phyloP scores from a whole-genome alignment of 2,329 filamentous ascomycete genomes.

The Domatiomyces globalis region DNA sequence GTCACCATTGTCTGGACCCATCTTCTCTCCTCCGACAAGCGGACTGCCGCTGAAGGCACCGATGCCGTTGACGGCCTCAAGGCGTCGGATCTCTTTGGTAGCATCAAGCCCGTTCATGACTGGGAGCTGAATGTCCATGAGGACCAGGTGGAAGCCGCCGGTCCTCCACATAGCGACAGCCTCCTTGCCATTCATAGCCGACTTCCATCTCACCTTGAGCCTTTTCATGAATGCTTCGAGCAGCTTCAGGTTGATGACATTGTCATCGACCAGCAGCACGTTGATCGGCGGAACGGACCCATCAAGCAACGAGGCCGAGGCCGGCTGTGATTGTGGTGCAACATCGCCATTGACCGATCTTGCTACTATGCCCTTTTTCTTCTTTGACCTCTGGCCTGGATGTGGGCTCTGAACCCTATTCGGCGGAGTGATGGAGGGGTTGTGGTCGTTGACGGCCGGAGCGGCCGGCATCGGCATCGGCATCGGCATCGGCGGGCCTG shows the following conservation, averaged over 20 bases:
- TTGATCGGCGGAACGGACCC: slow-evolving; percentile 87
- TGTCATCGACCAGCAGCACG: slow-evolving; percentile 94
- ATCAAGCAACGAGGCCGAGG: slow-evolving; percentile 54
- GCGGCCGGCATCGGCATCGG: slow-evolving; percentile 44
- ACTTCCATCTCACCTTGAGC: slow-evolving; percentile 89
- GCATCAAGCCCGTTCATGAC: slow-evolving; percentile 93
- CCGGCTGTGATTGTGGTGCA: slow-evolving; percentile 22
- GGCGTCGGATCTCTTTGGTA: slow-evolving; percentile 79
- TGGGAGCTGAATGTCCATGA: slow-evolving; percentile 97
- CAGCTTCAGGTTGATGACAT: slow-evolving; percentile 90
- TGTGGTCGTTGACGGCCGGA: slow-evolving; percentile 35
- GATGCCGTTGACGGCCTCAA: slow-evolving; percentile 83
- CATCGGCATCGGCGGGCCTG: slow-evolving; percentile 24
- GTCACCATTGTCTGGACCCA: slow-evolving; percentile 3
- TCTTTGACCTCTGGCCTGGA: slow-evolving; percentile 33
- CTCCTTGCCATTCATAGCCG: slow-evolving; percentile 88
- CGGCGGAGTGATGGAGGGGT: slow-evolving; percentile 32
- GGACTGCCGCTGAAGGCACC: slow-evolving; percentile 52
- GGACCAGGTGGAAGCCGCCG: slow-evolving; percentile 85
- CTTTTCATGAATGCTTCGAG: slow-evolving; percentile 92
- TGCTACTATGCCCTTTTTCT: slow-evolving; percentile 30
- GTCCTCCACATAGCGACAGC: slow-evolving; percentile 85
- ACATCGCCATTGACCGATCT: slow-evolving; percentile 19
- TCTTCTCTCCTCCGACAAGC: slow-evolving; percentile 8
- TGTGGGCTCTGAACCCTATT: slow-evolving; percentile 37